A percentile compares a stretch with the other conserved stretches of the same genome.
Evolutionary conservation across 1,284 basidiomycete genomes (phyloP).

Genomic region (Cryptococcus jaspeensis): DNA sequence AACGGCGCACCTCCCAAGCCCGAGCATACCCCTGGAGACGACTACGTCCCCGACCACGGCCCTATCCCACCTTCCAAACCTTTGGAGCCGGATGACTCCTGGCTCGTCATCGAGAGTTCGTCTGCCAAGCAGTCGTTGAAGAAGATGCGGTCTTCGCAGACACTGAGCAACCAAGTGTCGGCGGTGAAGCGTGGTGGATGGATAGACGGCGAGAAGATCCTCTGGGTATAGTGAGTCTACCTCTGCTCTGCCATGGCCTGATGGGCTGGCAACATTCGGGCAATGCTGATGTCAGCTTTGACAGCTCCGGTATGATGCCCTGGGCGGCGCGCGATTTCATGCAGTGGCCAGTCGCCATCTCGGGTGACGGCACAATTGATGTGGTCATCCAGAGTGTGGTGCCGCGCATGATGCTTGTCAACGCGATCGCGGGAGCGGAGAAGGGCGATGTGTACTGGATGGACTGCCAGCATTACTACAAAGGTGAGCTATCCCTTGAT

Average conservation of each 20-base stretch:
- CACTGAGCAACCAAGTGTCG: conserved; percentile 1
- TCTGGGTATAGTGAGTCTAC: conserved; percentile 68
- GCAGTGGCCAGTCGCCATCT: conserved; percentile 78
- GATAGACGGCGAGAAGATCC: conserved; percentile 69
- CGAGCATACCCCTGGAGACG: neutral
- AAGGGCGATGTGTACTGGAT: conserved; percentile 69
- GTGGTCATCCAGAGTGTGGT: conserved; percentile 69
- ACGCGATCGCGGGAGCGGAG: conserved; percentile 65
- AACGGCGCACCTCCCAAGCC: neutral
- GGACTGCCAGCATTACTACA: conserved; percentile 68
- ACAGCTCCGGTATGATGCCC: conserved; percentile 55
- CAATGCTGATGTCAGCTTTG: neutral
- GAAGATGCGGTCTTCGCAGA: conserved; percentile 1
- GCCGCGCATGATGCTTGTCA: conserved; percentile 61
- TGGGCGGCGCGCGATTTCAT: conserved; percentile 67
- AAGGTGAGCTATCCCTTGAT: conserved; percentile 55
- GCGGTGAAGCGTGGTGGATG: conserved; percentile 43
- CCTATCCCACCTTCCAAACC: conserved; percentile 25
- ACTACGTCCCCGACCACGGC: conserved; percentile 17
- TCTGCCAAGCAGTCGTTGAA: conserved; percentile 6
- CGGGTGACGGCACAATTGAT: conserved; percentile 78
- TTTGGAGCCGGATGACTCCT: conserved; percentile 41
- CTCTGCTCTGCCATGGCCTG: neutral
- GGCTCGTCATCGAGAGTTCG: conserved; percentile 40
- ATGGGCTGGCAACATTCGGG: neutral